Evolutionary conservation across 73 alveolate genomes (phyloP).

Genomic region (Uronychia binucleata): DNA sequence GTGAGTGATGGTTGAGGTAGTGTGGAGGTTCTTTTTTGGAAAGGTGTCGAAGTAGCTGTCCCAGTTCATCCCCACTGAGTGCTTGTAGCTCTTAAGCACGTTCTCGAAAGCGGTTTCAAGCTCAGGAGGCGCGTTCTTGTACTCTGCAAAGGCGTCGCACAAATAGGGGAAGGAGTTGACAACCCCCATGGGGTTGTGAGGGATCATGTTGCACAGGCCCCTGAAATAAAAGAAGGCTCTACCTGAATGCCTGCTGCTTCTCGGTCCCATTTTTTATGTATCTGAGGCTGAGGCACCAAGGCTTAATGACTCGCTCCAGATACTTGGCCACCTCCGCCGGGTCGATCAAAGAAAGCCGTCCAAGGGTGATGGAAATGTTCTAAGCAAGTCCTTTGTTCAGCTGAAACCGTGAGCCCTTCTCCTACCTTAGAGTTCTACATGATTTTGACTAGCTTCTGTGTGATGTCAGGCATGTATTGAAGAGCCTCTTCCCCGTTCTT

Average conservation of each 20-base stretch:
- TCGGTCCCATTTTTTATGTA: slow-evolving; percentile 28
- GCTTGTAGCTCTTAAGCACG: slow-evolving; percentile 23
- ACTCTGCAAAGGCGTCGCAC: slow-evolving; percentile 46
- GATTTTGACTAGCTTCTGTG: neutral
- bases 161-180: slow-evolving; percentile 39
- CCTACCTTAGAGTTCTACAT: slow-evolving; percentile 20
- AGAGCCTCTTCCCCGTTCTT: slow-evolving; percentile 20
- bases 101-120: slow-evolving; percentile 17
- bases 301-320: slow-evolving; percentile 36
- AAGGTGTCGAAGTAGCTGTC: slow-evolving; percentile 18
- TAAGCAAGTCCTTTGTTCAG: slow-evolving; percentile 47
- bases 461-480: slow-evolving; percentile 13
- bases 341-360: slow-evolving; percentile 46
- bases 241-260: slow-evolving; percentile 43
- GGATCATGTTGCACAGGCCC: slow-evolving; percentile 54
- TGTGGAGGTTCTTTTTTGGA: slow-evolving; percentile 30
- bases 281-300: slow-evolving; percentile 59
- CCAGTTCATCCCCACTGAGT: slow-evolving; percentile 40
- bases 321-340: slow-evolving; percentile 21
- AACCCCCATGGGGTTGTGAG: slow-evolving; percentile 51
- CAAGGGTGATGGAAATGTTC: slow-evolving; percentile 48
- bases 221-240: neutral
- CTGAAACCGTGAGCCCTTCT: neutral
- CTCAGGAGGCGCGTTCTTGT: slow-evolving; percentile 40
- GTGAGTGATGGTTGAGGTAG: no score